Conservation (phyloP, 176 grass and related monocot genomes). For the Carex littledalei region DNA sequence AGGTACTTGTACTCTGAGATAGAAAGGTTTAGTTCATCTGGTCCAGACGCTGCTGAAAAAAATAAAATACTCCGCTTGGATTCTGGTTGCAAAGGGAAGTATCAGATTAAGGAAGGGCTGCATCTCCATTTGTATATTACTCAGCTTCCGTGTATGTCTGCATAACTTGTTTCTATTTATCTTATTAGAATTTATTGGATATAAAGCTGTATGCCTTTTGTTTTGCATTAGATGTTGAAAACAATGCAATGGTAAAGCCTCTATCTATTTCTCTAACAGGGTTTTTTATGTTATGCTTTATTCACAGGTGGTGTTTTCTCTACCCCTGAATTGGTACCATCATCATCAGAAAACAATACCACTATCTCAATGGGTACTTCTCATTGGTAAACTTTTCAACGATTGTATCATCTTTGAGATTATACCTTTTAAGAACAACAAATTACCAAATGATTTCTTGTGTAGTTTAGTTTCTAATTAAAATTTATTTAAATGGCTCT, state of each 20-base stretch:
- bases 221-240: background rate
- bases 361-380: slow-evolving; percentile 8
- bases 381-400: slow-evolving; percentile 12
- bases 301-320: slow-evolving; percentile 13
- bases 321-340: background rate
- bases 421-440: background rate
- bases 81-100: slow-evolving; percentile 26
- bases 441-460: background rate
- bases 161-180: background rate
- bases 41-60: background rate
- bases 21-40: background rate
- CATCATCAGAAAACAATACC: background rate
- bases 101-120: slow-evolving; percentile 43
- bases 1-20: slow-evolving; percentile 58
- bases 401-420: background rate
- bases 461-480: background rate
- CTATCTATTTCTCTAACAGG: background rate
- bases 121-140: slow-evolving; percentile 72
- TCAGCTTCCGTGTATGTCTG: slow-evolving; percentile 50
- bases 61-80: slow-evolving; percentile 29
- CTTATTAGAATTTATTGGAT: background rate
- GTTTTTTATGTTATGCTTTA: background rate
- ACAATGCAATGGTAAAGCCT: background rate
- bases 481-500: background rate
- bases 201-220: background rate